A percentile compares a stretch with the other conserved stretches of the same genome.
These are phyloP conservation scores for Taxillus chinensis DNA, from an alignment of 164 flowering plant genomes.

Conservation along the genomic window DNA sequence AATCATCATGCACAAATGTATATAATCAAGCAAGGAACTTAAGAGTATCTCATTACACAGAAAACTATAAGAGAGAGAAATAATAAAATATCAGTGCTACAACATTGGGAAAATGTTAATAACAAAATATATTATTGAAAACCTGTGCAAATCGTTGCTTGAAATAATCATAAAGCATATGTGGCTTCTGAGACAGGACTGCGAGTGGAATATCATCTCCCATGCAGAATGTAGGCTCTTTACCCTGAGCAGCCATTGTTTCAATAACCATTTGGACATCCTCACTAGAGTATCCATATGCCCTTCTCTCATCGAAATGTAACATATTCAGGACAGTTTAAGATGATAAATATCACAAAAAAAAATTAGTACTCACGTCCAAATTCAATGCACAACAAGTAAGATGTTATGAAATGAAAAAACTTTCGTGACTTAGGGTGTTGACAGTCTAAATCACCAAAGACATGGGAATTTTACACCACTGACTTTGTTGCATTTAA, in stretches of 20 bases:
- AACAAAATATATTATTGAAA: background rate
- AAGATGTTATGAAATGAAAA: too few species aligned
- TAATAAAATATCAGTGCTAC: background rate
- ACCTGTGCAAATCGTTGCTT: constrained; percentile 99
- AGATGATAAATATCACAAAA: background rate
- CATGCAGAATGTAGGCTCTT: constrained; percentile 99
- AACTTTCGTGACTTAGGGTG: too few species aligned
- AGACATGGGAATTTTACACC: too few species aligned
- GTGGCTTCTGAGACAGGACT: constrained; percentile 77
- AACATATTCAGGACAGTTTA: background rate
- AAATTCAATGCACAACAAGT: too few species aligned
- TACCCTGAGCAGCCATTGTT: constrained; percentile 93
- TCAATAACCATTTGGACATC: constrained; percentile 99
- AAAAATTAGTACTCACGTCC: too few species aligned
- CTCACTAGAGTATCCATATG: constrained; percentile 98
- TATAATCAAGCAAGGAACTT: too few species aligned
- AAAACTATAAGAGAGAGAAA: background rate
- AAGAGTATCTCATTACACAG: too few species aligned
- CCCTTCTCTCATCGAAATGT: constrained; percentile 41
- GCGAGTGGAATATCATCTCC: constrained; percentile 99
- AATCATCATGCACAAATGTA: too few species aligned
- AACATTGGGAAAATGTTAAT: too few species aligned
- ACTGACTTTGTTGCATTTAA: too few species aligned
- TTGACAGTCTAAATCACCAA: too few species aligned
- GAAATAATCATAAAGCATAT: constrained; percentile 93